These are phyloP conservation scores for Hanseniaspora uvarum DNA, from an alignment of 1,139 yeast genomes.

Conservation along the genomic window DNA sequence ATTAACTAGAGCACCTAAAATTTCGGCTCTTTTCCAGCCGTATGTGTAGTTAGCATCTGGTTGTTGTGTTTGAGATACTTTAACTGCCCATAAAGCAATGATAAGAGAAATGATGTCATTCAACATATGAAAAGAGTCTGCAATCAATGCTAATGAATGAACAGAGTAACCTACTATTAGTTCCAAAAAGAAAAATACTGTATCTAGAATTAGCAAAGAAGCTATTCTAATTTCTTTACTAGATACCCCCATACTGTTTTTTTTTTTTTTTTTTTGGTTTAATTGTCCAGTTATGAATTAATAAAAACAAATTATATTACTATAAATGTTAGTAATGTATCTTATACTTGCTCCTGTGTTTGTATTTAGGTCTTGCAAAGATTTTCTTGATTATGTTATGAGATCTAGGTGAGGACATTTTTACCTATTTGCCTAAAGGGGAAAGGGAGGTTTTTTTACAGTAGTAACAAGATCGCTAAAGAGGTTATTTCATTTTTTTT, in stretches of 20 bases:
- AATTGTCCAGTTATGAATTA: no score
- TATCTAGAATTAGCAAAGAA: constrained; percentile 64
- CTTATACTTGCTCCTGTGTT: no score
- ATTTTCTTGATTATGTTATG: no score
- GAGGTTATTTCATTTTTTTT: no score
- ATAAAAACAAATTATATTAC: no score
- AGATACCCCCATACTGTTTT: constrained; percentile 31
- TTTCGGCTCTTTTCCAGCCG: constrained; percentile 96
- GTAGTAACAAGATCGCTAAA: no score
- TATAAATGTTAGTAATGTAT: no score
- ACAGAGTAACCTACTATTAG: constrained; percentile 78
- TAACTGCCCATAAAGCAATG: constrained; percentile 94
- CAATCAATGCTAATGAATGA: constrained; percentile 83
- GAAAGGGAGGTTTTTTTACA: no score
- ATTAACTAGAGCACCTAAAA: constrained; percentile 82
- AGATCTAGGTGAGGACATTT: no score
- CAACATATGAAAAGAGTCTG: constrained; percentile 95
- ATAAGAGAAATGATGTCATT: constrained; percentile 83
- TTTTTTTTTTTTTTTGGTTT: background rate
- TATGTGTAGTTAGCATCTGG: constrained; percentile 86
- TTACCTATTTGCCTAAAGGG: no score
- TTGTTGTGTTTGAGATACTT: constrained; percentile 68
- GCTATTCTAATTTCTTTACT: constrained; percentile 67
- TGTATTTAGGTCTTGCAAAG: no score
- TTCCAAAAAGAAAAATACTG: constrained; percentile 75